Conservation (phyloP, 2,329 filamentous ascomycete species). For the Helminthosporium solani region DNA sequence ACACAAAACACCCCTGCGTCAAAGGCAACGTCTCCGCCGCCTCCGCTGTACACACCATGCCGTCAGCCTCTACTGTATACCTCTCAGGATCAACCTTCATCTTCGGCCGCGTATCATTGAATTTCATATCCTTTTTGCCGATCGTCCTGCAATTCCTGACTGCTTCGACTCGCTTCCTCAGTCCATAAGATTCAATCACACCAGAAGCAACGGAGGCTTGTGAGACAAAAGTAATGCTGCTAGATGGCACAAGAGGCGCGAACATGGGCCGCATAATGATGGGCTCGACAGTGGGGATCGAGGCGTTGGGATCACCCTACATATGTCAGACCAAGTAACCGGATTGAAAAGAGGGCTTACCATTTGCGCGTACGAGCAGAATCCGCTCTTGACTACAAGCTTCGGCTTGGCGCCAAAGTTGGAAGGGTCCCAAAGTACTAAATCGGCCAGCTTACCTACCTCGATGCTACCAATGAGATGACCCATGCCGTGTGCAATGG, state of each 20-base stretch:
- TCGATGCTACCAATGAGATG: slow-evolving; percentile 86
- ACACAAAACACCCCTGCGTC: slow-evolving; percentile 76
- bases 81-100: slow-evolving; percentile 92
- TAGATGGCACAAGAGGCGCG: slow-evolving; percentile 68
- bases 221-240: slow-evolving; percentile 82
- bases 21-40: slow-evolving; percentile 71
- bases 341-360: slow-evolving; percentile 53
- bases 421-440: slow-evolving; percentile 82
- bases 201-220: slow-evolving; percentile 68
- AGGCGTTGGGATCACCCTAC: slow-evolving; percentile 53
- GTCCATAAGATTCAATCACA: slow-evolving; percentile 66
- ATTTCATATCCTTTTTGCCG: slow-evolving; percentile 86
- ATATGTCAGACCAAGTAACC: slow-evolving; percentile 5
- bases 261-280: slow-evolving; percentile 85
- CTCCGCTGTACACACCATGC: slow-evolving; percentile 69
- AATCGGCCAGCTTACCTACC: slow-evolving; percentile 83
- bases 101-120: slow-evolving; percentile 76
- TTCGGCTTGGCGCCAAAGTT: slow-evolving; percentile 86
- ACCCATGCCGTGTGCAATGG: slow-evolving; percentile 84
- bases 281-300: slow-evolving; percentile 83
- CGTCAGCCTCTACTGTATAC: slow-evolving; percentile 85
- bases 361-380: slow-evolving; percentile 84
- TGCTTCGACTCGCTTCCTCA: slow-evolving; percentile 77
- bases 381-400: slow-evolving; percentile 80
- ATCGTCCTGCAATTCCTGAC: slow-evolving; percentile 75